Conservation (phyloP, 805 yeast species). For the Yarrowia divulgata region DNA sequence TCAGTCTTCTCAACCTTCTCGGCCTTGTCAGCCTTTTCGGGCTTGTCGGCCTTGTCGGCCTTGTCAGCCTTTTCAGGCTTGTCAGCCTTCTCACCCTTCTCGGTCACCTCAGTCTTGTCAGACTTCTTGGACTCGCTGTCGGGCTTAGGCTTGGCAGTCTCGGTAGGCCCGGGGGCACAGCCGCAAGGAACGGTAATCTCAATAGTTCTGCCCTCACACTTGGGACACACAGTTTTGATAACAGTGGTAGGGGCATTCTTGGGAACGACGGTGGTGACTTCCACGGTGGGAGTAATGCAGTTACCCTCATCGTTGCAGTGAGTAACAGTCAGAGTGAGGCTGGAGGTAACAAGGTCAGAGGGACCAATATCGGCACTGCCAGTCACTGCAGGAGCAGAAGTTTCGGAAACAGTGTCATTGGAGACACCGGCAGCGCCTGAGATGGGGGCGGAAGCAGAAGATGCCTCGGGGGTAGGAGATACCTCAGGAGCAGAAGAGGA, state of each 20-base stretch:
- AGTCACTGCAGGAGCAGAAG: neutral
- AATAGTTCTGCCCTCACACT: conserved; percentile 10
- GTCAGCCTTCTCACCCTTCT: neutral
- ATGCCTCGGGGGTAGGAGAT: neutral
- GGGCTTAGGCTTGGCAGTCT: neutral
- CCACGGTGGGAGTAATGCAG: conserved; percentile 3
- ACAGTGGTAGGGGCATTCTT: conserved; percentile 3
- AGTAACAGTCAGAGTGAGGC: conserved; percentile 2
- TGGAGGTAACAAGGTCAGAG: neutral
- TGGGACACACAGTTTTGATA: conserved; percentile 13
- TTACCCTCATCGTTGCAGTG: neutral
- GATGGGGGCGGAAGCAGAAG: too few species aligned
- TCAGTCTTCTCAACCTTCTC: too few species aligned
- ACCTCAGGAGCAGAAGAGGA: too few species aligned
- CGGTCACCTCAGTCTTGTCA: neutral
- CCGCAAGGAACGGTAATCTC: conserved; percentile 10
- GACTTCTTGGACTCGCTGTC: neutral
- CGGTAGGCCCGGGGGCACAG: neutral
- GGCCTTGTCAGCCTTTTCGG: neutral
- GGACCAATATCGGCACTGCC: neutral
- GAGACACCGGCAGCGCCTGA: neutral
- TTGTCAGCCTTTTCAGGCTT: too few species aligned
- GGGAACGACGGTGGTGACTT: conserved; percentile 6
- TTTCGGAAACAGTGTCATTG: neutral
- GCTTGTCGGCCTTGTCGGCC: neutral